Evolutionary conservation across 2,329 filamentous ascomycete genomes (phyloP), one percentile per base, ranked within the genome.

Genomic region (Sphaerulina populicola): DNA sequence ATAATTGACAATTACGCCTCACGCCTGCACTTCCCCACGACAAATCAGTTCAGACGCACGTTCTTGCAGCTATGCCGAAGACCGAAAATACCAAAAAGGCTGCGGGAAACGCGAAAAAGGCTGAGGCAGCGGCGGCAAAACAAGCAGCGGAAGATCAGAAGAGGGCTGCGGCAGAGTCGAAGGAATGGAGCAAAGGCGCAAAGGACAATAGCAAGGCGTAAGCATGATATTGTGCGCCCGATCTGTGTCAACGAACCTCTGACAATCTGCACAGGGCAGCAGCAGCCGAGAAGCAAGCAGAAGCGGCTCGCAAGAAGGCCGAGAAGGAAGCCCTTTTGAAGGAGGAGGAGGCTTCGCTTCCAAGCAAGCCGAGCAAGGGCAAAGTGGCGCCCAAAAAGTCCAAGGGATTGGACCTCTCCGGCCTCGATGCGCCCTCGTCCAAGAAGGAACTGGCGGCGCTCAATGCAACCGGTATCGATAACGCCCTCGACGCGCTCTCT

Each of bases 181-280:
- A 79, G 49, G 77, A 94, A 62, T 98, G 93, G 93, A 64, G 77
- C 9, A 88, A 93, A 71, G 93, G 93, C 37, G 69, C 88, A 48
- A 98, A 97, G 75, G 85, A 78, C 60, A 87, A 74, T 63, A 75
- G 83, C 38, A 98, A 95, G 74, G 94, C 94, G 89, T 95, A 72
- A 69, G 81, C 74, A 18, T 33, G 41, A 18, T 14, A 38, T 23
- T 18, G 27, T 15, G 15, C 8, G 6, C 15, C 4, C 43, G 31
- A 43, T 53, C 36, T 57, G 50, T 27, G 5, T 27, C 5, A 27
- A 27, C 23, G 23, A 4, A 27, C 23, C 23, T 27, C 49, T 38
- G 42, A 50, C 36, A 45, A 21, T 4, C 27, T 29, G 27, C 21
- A 58, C 61, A 95, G 90, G 67, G 88, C 94, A 62, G 84, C 85